These are phyloP conservation scores for Trichaptum fuscoviolaceum DNA, from an alignment of 768 basidiomycete genomes.

Conservation along the genomic window DNA sequence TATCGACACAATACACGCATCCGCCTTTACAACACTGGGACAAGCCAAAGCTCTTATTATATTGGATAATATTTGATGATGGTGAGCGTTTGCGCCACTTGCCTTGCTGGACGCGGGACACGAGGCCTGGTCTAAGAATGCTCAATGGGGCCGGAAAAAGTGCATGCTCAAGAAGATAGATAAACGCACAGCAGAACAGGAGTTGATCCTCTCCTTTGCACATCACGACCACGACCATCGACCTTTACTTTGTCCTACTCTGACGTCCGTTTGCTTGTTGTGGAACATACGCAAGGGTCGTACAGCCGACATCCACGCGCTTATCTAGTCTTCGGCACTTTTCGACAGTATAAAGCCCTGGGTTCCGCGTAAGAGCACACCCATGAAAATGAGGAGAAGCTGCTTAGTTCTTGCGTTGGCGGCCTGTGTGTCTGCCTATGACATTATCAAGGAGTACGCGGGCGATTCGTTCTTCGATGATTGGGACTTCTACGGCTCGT, in stretches of 20 bases:
- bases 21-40: background rate
- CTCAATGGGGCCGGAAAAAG: background rate
- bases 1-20: background rate
- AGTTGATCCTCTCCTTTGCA: background rate
- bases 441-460: slow-evolving; percentile 32
- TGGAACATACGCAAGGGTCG: background rate
- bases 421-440: slow-evolving; percentile 17
- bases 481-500: slow-evolving; percentile 38
- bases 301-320: background rate
- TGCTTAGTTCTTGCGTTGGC: background rate
- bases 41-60: background rate
- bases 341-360: background rate
- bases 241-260: background rate
- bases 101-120: background rate
- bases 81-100: background rate
- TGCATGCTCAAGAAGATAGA: background rate
- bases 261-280: too few species aligned
- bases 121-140: background rate
- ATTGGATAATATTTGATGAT: background rate
- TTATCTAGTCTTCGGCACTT: background rate
- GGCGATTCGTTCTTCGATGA: slow-evolving; percentile 39
- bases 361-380: background rate
- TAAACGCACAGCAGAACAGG: background rate
- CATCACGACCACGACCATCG: background rate
- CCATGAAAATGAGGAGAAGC: background rate